Percentiles rank a stretch among this genome's conserved stretches.
Evolutionary conservation across 371 early-diverging fungal species (phyloP).

Genomic region (Funneliformis caledonium): DNA sequence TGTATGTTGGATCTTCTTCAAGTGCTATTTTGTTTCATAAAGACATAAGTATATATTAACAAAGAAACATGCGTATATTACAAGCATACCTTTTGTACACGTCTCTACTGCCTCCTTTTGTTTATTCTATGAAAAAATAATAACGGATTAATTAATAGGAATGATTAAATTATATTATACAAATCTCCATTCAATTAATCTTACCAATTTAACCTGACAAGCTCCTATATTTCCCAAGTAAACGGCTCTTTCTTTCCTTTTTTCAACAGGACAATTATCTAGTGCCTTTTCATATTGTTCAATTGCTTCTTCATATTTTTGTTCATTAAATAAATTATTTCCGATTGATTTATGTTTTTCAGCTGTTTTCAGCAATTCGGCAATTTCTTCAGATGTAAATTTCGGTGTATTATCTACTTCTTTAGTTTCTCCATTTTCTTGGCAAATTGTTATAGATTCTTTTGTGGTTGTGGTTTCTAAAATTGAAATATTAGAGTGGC

Average conservation of each 20-base stretch:
- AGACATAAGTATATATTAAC: not conserved
- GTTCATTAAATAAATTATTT: constrained; percentile 58
- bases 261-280: constrained; percentile 57
- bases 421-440: not conserved
- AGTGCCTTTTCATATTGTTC: constrained; percentile 66
- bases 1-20: constrained; percentile 74
- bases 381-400: constrained; percentile 36
- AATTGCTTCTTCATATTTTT: constrained; percentile 58
- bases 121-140: constrained; percentile 47
- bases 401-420: not conserved
- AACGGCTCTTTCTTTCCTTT: constrained; percentile 55
- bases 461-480: not conserved
- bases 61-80: not conserved
- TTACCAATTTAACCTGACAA: constrained; percentile 66
- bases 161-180: not conserved
- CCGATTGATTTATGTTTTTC: constrained; percentile 58
- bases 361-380: constrained; percentile 44
- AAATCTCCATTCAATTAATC: not conserved
- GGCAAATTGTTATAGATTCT: not conserved
- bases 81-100: constrained; percentile 46
- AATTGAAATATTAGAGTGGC: not conserved
- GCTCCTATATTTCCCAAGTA: constrained; percentile 73
- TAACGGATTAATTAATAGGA: not conserved
- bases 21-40: constrained; percentile 60
- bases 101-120: constrained; percentile 55